These are phyloP conservation scores for Entomortierella lignicola DNA, from an alignment of 192 early-diverging fungal species.

Conservation along the genomic window DNA sequence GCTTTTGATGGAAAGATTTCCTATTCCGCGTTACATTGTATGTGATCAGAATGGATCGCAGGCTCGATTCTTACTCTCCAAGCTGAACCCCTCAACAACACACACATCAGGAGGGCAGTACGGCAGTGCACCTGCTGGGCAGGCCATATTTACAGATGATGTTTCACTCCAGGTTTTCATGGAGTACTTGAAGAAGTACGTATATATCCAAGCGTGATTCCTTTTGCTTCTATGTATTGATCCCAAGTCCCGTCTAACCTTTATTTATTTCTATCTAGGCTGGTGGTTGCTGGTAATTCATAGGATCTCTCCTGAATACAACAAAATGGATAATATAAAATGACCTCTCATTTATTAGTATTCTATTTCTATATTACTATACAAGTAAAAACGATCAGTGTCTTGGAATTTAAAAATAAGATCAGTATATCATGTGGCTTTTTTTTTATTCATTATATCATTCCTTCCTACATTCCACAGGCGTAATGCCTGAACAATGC, in stretches of 20 bases:
- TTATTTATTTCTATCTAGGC: slow-evolving; percentile 12
- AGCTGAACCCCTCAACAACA: slow-evolving; percentile 98
- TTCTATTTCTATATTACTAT: too few relatives aligned
- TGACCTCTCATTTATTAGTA: not conserved
- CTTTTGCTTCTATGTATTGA: not conserved
- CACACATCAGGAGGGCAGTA: slow-evolving; percentile 84
- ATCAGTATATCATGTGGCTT: too few relatives aligned
- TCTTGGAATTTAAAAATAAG: too few relatives aligned
- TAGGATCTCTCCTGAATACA: slow-evolving; percentile 16
- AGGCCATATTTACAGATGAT: slow-evolving; percentile 98
- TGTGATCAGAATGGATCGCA: slow-evolving; percentile 98
- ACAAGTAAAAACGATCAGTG: too few relatives aligned
- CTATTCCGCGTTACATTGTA: slow-evolving; percentile 97
- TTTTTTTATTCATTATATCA: too few relatives aligned
- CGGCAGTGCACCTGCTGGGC: slow-evolving; percentile 71
- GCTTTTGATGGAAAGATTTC: slow-evolving; percentile 92
- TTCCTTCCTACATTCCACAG: too few relatives aligned
- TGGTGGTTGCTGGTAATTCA: slow-evolving; percentile 51
- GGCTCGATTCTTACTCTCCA: slow-evolving; percentile 97
- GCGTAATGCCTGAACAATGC: too few relatives aligned
- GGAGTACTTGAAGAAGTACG: slow-evolving; percentile 90
- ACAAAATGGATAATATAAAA: too few relatives aligned
- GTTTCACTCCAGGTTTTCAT: slow-evolving; percentile 98
- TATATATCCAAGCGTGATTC: not conserved
- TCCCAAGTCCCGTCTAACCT: not conserved